Evolutionary conservation across 345 rosid species (phyloP).

Genomic region (Abelmoschus esculentus): DNA sequence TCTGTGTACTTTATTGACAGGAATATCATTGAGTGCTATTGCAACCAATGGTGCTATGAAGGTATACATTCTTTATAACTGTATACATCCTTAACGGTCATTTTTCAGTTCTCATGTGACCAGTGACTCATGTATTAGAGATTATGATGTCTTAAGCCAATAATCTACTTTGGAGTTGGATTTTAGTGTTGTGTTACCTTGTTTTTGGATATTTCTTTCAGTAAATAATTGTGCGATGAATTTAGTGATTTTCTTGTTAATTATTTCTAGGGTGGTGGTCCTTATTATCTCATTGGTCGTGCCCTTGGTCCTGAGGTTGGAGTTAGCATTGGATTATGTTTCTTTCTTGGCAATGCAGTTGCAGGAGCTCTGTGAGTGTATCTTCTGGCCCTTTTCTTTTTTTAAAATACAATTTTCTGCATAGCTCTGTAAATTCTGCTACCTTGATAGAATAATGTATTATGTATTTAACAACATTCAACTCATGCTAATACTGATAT

Average conservation of each 20-base stretch:
- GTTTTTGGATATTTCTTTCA: conserved; percentile 6
- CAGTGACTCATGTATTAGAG: neutral
- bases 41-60: conserved; percentile 99
- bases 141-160: neutral
- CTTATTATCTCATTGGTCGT: conserved; percentile 99
- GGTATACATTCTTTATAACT: conserved; percentile 32
- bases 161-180: neutral
- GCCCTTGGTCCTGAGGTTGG: conserved; percentile 99
- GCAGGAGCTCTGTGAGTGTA: conserved; percentile 97
- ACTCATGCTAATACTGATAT: neutral
- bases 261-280: conserved; percentile 82
- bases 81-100: neutral
- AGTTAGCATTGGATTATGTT: conserved; percentile 97
- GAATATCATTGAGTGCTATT: conserved; percentile 94
- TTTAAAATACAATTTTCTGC: neutral
- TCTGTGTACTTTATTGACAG: conserved; percentile 82
- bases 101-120: neutral
- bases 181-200: neutral
- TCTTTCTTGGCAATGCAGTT: conserved; percentile 98
- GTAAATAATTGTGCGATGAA: neutral
- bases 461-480: neutral
- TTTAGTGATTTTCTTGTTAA: conserved; percentile 11
- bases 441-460: conserved; percentile 7
- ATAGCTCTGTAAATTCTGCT: neutral
- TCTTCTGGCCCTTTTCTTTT: conserved; percentile 14